Evolutionary conservation across 768 basidiomycete species (phyloP).

Genomic region (Pisolithus sp.): DNA sequence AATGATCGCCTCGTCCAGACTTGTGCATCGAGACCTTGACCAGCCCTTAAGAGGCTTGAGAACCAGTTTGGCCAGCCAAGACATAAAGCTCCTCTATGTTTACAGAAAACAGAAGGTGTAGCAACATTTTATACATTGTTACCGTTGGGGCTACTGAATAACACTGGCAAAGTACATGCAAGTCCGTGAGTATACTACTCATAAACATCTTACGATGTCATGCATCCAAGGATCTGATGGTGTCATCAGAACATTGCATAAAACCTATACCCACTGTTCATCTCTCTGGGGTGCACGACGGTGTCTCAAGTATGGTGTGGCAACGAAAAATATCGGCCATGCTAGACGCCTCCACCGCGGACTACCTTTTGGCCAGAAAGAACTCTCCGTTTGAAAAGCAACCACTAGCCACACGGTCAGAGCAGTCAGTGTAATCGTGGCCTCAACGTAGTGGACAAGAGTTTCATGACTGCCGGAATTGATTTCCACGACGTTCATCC

Average conservation of each 20-base stretch:
- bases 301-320: background rate
- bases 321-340: constrained; percentile 22
- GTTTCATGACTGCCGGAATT: constrained; percentile 16
- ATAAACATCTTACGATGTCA: background rate
- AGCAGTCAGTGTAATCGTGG: constrained; percentile 40
- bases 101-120: too few species aligned
- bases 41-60: too few species aligned
- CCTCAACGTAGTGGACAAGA: constrained; percentile 33
- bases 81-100: too few species aligned
- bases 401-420: constrained; percentile 49
- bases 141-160: too few species aligned
- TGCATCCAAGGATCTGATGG: background rate
- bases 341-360: constrained; percentile 7
- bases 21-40: too few species aligned
- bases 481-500: constrained; percentile 27
- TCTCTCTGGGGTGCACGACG: background rate
- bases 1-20: too few species aligned
- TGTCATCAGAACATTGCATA: background rate
- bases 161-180: too few species aligned
- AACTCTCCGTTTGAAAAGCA: constrained; percentile 35
- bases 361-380: constrained; percentile 7
- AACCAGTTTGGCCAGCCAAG: too few species aligned
- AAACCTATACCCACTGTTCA: too few species aligned
- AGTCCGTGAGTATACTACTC: too few species aligned
- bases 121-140: too few species aligned